phyloP scores from a whole-genome alignment of 805 yeast genomes.

The Nakazawaea ambrosiae region DNA sequence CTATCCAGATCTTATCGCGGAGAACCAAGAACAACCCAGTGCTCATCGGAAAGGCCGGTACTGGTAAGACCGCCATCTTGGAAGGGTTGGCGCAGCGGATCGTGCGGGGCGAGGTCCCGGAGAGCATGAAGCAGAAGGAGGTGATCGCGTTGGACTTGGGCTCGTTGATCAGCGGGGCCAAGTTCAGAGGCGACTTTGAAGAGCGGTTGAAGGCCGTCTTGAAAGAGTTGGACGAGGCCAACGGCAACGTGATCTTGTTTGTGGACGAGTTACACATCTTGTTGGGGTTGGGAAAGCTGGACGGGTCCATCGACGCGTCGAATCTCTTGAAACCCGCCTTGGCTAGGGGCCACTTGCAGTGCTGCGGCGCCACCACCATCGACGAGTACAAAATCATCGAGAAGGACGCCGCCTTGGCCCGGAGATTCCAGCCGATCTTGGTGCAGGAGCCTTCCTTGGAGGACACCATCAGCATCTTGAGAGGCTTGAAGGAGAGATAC shows the following conservation, averaged over 20 bases:
- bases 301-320: constrained; percentile 94
- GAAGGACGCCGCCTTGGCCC: constrained; percentile 91
- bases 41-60: constrained; percentile 93
- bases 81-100: constrained; percentile 96
- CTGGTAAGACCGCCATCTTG: constrained; percentile 95
- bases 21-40: constrained; percentile 96
- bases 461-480: constrained; percentile 83
- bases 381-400: constrained; percentile 95
- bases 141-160: constrained; percentile 84
- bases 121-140: constrained; percentile 79
- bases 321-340: constrained; percentile 88
- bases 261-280: constrained; percentile 88
- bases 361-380: constrained; percentile 94
- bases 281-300: constrained; percentile 86
- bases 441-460: constrained; percentile 85
- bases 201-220: constrained; percentile 77
- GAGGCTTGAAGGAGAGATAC: constrained; percentile 90
- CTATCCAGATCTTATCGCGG: constrained; percentile 86
- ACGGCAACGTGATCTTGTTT: constrained; percentile 72
- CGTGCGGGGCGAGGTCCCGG: constrained; percentile 89
- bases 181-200: constrained; percentile 94
- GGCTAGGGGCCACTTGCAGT: constrained; percentile 86
- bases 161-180: constrained; percentile 88
- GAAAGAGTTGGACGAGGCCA: constrained; percentile 74
- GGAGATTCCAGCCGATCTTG: constrained; percentile 86